Evolutionary conservation across 176 grass and related monocot genomes (phyloP), one percentile per base, ranked within the genome.

Genomic region (Oryza glumipatula): DNA sequence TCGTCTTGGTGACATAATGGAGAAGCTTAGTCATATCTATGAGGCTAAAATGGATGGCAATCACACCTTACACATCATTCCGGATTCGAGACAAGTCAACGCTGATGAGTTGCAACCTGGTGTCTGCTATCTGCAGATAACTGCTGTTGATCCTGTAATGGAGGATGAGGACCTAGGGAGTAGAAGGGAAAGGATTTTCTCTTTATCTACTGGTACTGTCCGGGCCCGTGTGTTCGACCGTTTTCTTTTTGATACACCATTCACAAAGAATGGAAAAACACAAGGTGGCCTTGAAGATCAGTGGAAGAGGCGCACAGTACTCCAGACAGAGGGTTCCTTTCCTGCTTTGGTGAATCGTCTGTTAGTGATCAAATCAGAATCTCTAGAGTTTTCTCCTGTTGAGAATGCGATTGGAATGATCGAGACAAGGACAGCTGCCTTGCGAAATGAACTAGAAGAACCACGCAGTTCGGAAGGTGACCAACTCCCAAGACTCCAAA

Each of bases 351-450:
- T 99, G 68, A 99, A 99, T 83, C 88, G 96, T 8, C 78, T 99
- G 80, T 76, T 90, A 66, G 96, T 99, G 21, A 91, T 76, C 64
- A 96, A 96, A 68, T 95, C 91, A n/a, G 96, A 99, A 83, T 96
- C 93, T 33, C 78, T 99, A 36, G 96, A 99, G 84, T 99, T 99
- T 45, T 99, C 96, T 56, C 96, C 96, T 64, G 96, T 99, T 1
- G 96, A 99, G 72, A 99, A 99, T 79, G 96, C 96, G 2, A 99
- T 99, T 81, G 96, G 96, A 83, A 99, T 99, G 96, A 99, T 99
- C 15, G 96, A 99, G 86, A 99, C 96, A 68, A 90, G 96, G 67
- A 99, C 96, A n/a, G 85, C 89, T 48, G 93, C 96, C 52, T 78
- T 99, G 86, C 95, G 96, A 83, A 99, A 94, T 86, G 96, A 99